Evolutionary conservation across 2,329 filamentous ascomycete species (phyloP), one percentile per base, ranked within the genome.

Genomic region (Cladosporium sp.): DNA sequence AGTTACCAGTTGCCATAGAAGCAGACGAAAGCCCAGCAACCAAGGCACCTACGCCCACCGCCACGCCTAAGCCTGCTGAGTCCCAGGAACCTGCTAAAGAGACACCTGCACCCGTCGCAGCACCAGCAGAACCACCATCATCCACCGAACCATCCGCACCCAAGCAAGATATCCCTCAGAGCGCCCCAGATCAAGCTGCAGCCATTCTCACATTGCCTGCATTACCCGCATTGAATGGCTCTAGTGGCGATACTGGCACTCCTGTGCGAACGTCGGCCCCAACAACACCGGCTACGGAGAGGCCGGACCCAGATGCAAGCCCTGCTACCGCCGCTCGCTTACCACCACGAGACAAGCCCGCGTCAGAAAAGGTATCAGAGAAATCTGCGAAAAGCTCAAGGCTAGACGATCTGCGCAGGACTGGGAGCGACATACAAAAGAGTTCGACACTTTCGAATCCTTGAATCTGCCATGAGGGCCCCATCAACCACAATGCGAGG

Each of bases 11-110:
- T 3, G 44, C 60, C 17, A 40, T 60, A 15, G 60, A 60, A 15
- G 66, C 66, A n/a, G 68, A 69, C 35, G 68, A 67, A 20, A 68
- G 66, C 32, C 68, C 68, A 19, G 68, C 66, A 1, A 67, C 64
- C 20, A 48, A 42, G 19, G 28, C 13, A 1, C 40, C 56, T 2
- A 17, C 28, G 3, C 22, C 48, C 8, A 22, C 22, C 7, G 20
- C 20, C 8, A 17, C 34, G 6, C 19, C 56, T 2, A 53, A 53
- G 17, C 28, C 55, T 10, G 28, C 19, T 7, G 55, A 57, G 4
- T 28, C 40, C 7, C 25, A 47, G 12, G 25, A 58, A 47, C 28
- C 40, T 17, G 25, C 24, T 13, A 32, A 32, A 2, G 28, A 32
- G 12, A 17, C 39, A 5, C 28, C 51, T 6, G 20, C 45, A 28